These are phyloP conservation scores for Orbilia ellipsospora DNA, from an alignment of 2,329 filamentous ascomycete genomes.

Conservation along the genomic window DNA sequence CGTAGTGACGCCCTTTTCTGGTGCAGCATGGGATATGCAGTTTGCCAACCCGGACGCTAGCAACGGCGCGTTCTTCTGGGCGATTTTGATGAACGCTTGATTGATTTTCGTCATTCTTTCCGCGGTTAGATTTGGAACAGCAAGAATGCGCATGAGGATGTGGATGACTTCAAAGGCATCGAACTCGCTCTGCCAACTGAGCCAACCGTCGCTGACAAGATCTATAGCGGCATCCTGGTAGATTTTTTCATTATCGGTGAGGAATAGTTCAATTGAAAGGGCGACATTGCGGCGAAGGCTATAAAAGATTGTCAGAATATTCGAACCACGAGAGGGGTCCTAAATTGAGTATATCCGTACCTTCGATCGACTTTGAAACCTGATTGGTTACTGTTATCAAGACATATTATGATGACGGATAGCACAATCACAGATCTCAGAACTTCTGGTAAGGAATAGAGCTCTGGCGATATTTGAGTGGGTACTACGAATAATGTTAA, in stretches of 20 bases:
- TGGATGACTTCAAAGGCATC: conserved; percentile 58
- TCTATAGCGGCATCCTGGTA: conserved; percentile 59
- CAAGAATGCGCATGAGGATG: conserved; percentile 57
- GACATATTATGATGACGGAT: conserved; percentile 55
- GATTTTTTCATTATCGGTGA: conserved; percentile 56
- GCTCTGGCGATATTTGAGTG: conserved; percentile 57
- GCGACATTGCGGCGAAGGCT: conserved; percentile 58
- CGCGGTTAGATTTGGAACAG: conserved; percentile 47
- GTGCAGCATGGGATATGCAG: conserved; percentile 56
- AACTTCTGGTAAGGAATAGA: conserved; percentile 57
- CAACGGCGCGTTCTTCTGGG: conserved; percentile 57
- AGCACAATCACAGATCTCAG: conserved; percentile 57
- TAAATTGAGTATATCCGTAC: conserved; percentile 6
- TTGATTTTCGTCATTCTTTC: conserved; percentile 45
- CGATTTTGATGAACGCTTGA: conserved; percentile 56
- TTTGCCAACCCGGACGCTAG: conserved; percentile 57
- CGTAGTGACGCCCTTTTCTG: conserved; percentile 45
- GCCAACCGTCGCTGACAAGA: conserved; percentile 58
- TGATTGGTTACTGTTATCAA: conserved; percentile 53
- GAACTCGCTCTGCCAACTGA: conserved; percentile 57
- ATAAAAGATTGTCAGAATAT: neutral
- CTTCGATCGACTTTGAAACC: conserved; percentile 50
- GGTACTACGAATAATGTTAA: conserved; percentile 49
- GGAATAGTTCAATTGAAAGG: conserved; percentile 57
- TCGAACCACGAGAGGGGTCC: no score